Percentiles rank a stretch among this genome's conserved stretches.
These are phyloP conservation scores for Botrytis fragariae DNA, from an alignment of 2,329 filamentous ascomycete species.

Conservation along the genomic window DNA sequence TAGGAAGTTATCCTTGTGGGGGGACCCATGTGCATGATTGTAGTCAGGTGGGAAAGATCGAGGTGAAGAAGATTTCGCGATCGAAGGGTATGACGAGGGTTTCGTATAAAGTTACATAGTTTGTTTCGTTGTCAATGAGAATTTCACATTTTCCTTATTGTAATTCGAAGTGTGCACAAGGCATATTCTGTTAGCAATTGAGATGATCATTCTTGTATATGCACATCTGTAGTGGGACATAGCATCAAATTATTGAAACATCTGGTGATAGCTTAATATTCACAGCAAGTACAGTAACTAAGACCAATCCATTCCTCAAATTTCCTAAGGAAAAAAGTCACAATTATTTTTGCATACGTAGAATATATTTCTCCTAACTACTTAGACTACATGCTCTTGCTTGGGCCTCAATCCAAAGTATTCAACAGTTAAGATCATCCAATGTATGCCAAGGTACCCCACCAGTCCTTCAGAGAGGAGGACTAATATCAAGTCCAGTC, in stretches of 20 bases:
- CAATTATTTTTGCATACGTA: not conserved
- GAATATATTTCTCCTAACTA: not conserved
- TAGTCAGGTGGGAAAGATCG: not conserved
- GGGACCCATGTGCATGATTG: not conserved
- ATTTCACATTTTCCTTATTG: not conserved
- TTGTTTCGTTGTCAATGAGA: not conserved
- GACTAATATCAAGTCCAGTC: not conserved
- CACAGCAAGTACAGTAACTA: too few relatives aligned
- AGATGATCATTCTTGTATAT: not conserved
- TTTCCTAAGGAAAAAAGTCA: not conserved
- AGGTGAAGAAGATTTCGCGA: not conserved
- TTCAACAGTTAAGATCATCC: not conserved
- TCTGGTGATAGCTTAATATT: not conserved
- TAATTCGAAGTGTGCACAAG: not conserved
- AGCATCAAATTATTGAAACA: not conserved
- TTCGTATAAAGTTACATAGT: not conserved
- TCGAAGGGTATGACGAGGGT: not conserved
- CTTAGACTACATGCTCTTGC: not conserved
- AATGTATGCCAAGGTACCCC: not conserved
- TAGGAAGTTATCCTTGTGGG: not conserved
- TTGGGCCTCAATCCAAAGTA: not conserved
- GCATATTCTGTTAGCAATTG: not conserved
- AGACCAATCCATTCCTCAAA: not conserved
- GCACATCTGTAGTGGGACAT: not conserved
- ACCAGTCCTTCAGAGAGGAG: not conserved